Percentiles rank a stretch among this genome's conserved stretches.
phyloP scores from a whole-genome alignment of 805 yeast genomes.

The Diddensiella transvaalensis region DNA sequence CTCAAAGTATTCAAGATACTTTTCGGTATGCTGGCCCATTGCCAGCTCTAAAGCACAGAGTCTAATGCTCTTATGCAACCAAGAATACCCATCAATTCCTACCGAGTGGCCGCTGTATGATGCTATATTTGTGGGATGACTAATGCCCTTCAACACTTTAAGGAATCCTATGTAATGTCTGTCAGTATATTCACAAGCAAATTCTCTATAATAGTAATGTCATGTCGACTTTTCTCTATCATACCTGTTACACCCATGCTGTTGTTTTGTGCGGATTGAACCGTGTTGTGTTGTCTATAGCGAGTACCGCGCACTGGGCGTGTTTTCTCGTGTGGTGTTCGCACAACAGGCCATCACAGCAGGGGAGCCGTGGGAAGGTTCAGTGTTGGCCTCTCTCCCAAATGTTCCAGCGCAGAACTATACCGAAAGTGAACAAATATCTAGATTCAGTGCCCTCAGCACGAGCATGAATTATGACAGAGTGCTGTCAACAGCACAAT shows the following conservation, averaged over 20 bases:
- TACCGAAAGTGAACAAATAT: neutral
- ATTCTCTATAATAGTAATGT: too few species aligned
- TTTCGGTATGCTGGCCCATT: constrained; percentile 58
- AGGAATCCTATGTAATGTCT: constrained; percentile 67
- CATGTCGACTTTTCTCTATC: constrained; percentile 3
- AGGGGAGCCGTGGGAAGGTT: neutral
- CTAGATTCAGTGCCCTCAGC: neutral
- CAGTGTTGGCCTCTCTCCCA: too few species aligned
- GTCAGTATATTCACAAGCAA: constrained; percentile 56
- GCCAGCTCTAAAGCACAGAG: constrained; percentile 83
- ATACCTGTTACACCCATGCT: constrained; percentile 24
- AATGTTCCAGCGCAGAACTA: too few species aligned
- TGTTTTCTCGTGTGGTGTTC: neutral
- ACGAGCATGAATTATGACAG: neutral
- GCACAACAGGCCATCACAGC: neutral
- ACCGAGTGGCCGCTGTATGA: constrained; percentile 67
- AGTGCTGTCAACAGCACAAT: neutral
- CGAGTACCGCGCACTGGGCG: neutral
- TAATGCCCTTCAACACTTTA: constrained; percentile 74
- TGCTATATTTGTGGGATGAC: constrained; percentile 53
- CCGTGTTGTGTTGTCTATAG: neutral
- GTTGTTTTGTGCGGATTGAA: constrained; percentile 1
- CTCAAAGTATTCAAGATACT: constrained; percentile 59
- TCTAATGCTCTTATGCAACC: constrained; percentile 87
- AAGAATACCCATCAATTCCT: constrained; percentile 95